phyloP scores from a whole-genome alignment of 2,329 filamentous ascomycete genomes.

The Trichoderma guizhouense region DNA sequence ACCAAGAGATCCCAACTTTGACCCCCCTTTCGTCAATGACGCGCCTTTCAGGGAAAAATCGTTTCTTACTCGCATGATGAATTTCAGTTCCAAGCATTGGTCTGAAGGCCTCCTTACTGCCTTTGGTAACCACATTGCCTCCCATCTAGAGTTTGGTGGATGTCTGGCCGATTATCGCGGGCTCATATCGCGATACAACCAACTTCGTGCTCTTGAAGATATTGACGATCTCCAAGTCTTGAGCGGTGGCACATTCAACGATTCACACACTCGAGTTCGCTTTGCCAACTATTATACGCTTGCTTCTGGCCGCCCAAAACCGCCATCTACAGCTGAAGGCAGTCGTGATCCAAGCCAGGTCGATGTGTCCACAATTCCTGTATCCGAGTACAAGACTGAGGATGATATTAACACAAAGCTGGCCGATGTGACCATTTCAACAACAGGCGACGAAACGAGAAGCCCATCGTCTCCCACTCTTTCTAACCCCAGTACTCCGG shows the following conservation, averaged over 20 bases:
- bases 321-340: conserved; percentile 22
- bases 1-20: conserved; percentile 61
- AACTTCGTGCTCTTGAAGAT: conserved; percentile 68
- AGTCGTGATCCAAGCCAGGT: conserved; percentile 8
- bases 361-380: background rate
- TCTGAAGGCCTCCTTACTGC: conserved; percentile 66
- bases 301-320: conserved; percentile 69
- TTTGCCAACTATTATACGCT: conserved; percentile 91
- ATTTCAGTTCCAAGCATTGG: conserved; percentile 80
- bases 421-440: background rate
- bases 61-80: conserved; percentile 63
- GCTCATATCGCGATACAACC: conserved; percentile 67
- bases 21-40: conserved; percentile 75
- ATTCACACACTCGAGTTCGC: conserved; percentile 54
- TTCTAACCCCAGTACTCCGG: background rate
- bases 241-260: conserved; percentile 20
- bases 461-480: too few relatives aligned
- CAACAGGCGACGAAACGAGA: background rate
- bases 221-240: conserved; percentile 51
- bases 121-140: conserved; percentile 69
- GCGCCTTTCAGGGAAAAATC: conserved; percentile 64
- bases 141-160: conserved; percentile 79
- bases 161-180: conserved; percentile 73
- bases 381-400: background rate
- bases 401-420: background rate